A percentile compares a stretch with the other conserved stretches of the same genome.
Evolutionary conservation across 371 early-diverging fungal genomes (phyloP).

Genomic region (Mucor velutinosus): DNA sequence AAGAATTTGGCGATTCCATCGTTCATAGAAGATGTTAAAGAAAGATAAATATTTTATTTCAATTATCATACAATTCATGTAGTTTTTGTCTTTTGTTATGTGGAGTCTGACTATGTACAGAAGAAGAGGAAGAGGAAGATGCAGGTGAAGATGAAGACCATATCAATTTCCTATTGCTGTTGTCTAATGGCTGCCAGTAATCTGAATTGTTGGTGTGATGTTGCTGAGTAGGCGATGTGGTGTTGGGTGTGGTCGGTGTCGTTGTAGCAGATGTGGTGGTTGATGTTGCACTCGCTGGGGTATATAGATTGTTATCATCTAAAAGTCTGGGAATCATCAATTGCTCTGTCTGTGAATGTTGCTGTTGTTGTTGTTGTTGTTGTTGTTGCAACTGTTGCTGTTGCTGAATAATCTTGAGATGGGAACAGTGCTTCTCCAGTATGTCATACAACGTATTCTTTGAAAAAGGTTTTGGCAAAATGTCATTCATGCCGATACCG

Average conservation of each 20-base stretch:
- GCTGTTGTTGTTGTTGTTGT: background rate
- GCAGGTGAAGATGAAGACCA: constrained; percentile 16
- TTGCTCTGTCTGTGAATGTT: background rate
- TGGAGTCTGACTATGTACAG: background rate
- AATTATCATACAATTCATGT: constrained; percentile 17
- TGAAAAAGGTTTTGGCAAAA: constrained; percentile 80
- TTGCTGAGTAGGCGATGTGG: background rate
- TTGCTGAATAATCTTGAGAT: constrained; percentile 43
- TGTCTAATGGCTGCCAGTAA: constrained; percentile 14
- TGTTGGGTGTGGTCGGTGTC: background rate
- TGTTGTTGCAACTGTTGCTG: background rate
- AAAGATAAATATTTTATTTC: background rate
- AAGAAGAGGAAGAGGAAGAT: constrained; percentile 10
- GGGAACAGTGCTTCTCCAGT: constrained; percentile 67
- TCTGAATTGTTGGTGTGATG: background rate
- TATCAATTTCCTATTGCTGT: constrained; percentile 9
- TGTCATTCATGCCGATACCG: constrained; percentile 82
- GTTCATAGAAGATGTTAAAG: constrained; percentile 88
- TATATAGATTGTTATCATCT: constrained; percentile 6
- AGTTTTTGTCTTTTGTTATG: constrained; percentile 13
- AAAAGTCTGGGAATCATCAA: background rate
- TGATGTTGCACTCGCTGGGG: background rate
- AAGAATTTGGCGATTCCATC: constrained; percentile 82
- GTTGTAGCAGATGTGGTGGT: constrained; percentile 17
- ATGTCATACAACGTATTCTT: constrained; percentile 54